A percentile compares a stretch with the other conserved stretches of the same genome.
These are phyloP conservation scores for Chlamydomonas applanata DNA, from an alignment of 139 green algal species.

Conservation along the genomic window DNA sequence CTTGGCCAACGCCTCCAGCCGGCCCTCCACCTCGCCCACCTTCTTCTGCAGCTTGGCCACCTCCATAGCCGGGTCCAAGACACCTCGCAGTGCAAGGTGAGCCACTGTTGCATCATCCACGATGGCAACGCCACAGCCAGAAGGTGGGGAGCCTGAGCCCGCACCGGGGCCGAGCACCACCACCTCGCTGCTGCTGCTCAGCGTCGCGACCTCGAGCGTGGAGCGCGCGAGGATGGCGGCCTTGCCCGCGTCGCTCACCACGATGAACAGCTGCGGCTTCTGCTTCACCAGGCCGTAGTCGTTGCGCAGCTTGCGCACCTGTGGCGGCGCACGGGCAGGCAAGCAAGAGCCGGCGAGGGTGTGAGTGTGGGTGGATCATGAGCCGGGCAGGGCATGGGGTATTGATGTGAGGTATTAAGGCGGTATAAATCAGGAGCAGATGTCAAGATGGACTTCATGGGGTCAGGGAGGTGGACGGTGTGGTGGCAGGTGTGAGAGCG, in stretches of 20 bases:
- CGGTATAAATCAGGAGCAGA: no score
- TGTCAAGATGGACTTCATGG: no score
- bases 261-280: slow-evolving; percentile 71
- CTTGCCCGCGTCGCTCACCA: slow-evolving; percentile 35
- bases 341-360: no score
- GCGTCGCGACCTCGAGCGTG: slow-evolving; percentile 41
- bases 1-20: slow-evolving; percentile 49
- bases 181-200: slow-evolving; percentile 45
- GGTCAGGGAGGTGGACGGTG: no score
- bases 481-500: no score
- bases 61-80: slow-evolving; percentile 90
- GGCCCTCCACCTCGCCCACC: slow-evolving; percentile 43
- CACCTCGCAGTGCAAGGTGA: slow-evolving; percentile 72
- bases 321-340: slow-evolving; percentile 1
- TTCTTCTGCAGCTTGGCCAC: slow-evolving; percentile 89
- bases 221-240: neutral
- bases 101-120: slow-evolving; percentile 78
- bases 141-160: slow-evolving; percentile 42
- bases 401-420: no score
- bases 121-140: slow-evolving; percentile 77
- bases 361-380: no score
- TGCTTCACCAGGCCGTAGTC: slow-evolving; percentile 84
- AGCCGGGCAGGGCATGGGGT: no score
- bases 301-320: slow-evolving; percentile 54
- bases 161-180: neutral